Conservation (phyloP, 1,284 basidiomycete species). For the Irpex lacteus region DNA sequence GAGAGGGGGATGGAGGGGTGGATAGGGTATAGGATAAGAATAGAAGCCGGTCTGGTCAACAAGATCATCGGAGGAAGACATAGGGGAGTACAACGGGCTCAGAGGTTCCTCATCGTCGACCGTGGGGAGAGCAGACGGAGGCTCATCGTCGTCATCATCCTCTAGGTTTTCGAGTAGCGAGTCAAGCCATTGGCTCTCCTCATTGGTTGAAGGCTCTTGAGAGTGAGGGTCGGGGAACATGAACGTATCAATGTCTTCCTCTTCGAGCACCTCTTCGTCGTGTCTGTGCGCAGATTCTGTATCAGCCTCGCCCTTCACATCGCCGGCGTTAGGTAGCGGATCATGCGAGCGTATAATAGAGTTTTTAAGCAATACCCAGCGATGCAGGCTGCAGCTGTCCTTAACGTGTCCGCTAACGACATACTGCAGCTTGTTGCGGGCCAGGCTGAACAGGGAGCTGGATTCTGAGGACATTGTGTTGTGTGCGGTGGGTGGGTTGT, state of each 20-base stretch:
- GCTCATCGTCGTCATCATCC: slow-evolving; percentile 55
- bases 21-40: slow-evolving; percentile 64
- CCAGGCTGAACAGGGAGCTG: slow-evolving; percentile 49
- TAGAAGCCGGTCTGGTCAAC: slow-evolving; percentile 45
- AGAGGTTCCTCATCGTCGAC: slow-evolving; percentile 46
- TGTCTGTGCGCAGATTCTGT: slow-evolving; percentile 38
- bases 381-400: slow-evolving; percentile 73
- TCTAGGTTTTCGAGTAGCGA: slow-evolving; percentile 70
- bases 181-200: slow-evolving; percentile 77
- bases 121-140: slow-evolving; percentile 39
- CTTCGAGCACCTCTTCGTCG: slow-evolving; percentile 43
- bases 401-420: slow-evolving; percentile 49
- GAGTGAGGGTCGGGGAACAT: slow-evolving; percentile 74
- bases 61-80: slow-evolving; percentile 72
- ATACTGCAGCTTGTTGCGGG: slow-evolving; percentile 71
- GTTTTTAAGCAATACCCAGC: slow-evolving; percentile 85
- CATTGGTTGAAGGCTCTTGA: slow-evolving; percentile 41
- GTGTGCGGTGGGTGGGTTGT: slow-evolving; percentile 15
- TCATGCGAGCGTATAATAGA: slow-evolving; percentile 59
- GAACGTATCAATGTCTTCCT: slow-evolving; percentile 55
- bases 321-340: slow-evolving; percentile 26
- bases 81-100: slow-evolving; percentile 62
- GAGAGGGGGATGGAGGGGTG: slow-evolving; percentile 55
- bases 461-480: slow-evolving; percentile 43
- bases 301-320: slow-evolving; percentile 33